phyloP scores from a whole-genome alignment of 495 filamentous ascomycete genomes.

The Tuber indicum region DNA sequence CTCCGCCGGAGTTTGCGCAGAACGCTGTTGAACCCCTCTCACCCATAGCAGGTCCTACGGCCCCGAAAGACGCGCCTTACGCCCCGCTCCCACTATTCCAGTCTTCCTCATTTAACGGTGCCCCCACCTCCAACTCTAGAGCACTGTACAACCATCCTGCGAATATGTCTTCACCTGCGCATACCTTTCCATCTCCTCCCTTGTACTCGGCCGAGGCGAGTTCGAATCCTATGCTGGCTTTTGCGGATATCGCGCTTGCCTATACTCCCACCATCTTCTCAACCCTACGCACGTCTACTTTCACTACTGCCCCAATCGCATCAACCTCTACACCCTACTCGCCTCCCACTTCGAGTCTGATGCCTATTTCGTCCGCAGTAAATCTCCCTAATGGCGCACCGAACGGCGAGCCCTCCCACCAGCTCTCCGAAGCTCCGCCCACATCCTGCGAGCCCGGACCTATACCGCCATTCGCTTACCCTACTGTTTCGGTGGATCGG shows the following conservation, averaged over 20 bases:
- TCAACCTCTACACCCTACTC: not conserved
- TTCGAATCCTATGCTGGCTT: constrained; percentile 30
- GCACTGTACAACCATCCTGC: not conserved
- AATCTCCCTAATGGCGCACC: not conserved
- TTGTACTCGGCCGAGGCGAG: not conserved
- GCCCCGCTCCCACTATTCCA: constrained; percentile 19
- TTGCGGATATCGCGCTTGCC: constrained; percentile 34
- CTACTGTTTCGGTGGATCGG: not conserved
- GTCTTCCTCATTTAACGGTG: constrained; percentile 1
- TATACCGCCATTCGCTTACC: not conserved
- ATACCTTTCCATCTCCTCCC: constrained; percentile 1
- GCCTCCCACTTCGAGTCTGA: not conserved
- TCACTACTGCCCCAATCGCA: not conserved
- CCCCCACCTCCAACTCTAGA: not conserved
- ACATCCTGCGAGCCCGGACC: not conserved
- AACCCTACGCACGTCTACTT: not conserved
- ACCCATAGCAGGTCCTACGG: constrained; percentile 14
- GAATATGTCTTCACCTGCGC: not conserved
- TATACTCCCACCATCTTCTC: constrained; percentile 28
- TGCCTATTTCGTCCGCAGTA: not conserved
- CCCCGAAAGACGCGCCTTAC: constrained; percentile 18
- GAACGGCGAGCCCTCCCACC: not conserved
- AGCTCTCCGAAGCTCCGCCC: not conserved
- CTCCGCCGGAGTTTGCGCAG: constrained; percentile 40
- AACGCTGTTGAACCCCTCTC: constrained; percentile 37